Evolutionary conservation across 257 asterid species (phyloP), one percentile per base, ranked within the genome.

Genomic region (Gentiana dahurica): DNA sequence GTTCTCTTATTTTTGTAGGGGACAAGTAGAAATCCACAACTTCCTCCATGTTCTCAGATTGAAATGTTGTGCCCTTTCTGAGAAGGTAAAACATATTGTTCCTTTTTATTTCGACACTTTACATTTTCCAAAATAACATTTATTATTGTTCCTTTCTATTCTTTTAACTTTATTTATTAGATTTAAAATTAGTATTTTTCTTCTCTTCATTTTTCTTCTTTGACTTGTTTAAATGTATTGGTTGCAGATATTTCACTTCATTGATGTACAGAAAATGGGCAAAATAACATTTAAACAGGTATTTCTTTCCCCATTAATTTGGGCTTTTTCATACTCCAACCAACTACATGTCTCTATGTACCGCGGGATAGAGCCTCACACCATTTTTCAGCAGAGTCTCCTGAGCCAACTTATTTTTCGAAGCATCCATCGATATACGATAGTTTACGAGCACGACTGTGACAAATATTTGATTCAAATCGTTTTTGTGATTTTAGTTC

Each of bases 271-370:
- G 82, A 86, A 80, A 81, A 80, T 51, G 3, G 92, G 97, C 48
- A 80, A 82, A 74, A 73, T 86, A 62, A 72, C 89, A 44, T 92
- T 92, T 58, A 92, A 84, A 68, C 95, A 85, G 95, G 99, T 82
- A 59, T 12, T n/a, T 36, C 53, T 51, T 55, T 53, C 58, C 15
- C 55, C 41, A 49, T 4, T 52, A 5, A 55, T 56, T 24, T 24
- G 24, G 24, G 24, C 24, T 24, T 24, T 24, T 24, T 24, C 24
- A 24, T 24, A 24, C 24, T 24, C 24, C 24, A 24, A 24, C 24
- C 24, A 24, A 24, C 24, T 24, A 24, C 24, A 24, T 24, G 24
- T 24, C 24, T 24, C 24, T 24, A 24, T 24, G 24, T 24, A 24
- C 24, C 24, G 24, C 24, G 24, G 24, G 24, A 24, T 24, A 24